Conservation (phyloP, 2,329 filamentous ascomycete species). For the Colletotrichum karsti region DNA sequence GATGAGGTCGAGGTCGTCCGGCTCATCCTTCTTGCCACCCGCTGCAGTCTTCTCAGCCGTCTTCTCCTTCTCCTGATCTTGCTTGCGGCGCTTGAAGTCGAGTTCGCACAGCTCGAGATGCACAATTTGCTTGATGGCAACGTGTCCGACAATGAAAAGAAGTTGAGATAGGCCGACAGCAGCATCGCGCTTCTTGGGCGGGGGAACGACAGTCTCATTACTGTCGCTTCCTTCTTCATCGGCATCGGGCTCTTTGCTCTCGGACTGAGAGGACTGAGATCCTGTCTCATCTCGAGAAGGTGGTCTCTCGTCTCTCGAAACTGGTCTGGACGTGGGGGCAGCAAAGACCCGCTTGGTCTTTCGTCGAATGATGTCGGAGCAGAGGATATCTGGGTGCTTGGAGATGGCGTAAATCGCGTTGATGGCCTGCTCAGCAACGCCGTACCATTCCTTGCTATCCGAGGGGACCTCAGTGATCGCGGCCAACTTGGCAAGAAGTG, state of each 20-base stretch:
- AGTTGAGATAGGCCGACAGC: slow-evolving; percentile 87
- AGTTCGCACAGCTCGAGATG: slow-evolving; percentile 97
- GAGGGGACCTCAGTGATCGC: slow-evolving; percentile 86
- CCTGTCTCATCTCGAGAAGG: slow-evolving; percentile 12
- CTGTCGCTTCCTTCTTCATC: slow-evolving; percentile 35
- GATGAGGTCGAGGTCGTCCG: slow-evolving; percentile 94
- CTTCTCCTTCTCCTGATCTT: slow-evolving; percentile 79
- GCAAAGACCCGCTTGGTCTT: slow-evolving; percentile 86
- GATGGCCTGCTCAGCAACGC: slow-evolving; percentile 94
- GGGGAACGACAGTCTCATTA: slow-evolving; percentile 37
- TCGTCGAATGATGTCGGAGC: slow-evolving; percentile 86
- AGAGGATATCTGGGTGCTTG: slow-evolving; percentile 92
- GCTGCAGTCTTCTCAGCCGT: slow-evolving; percentile 47
- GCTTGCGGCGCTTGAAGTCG: slow-evolving; percentile 97
- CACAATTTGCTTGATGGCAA: slow-evolving; percentile 98
- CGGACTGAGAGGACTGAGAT: slow-evolving; percentile 1
- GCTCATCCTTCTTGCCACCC: slow-evolving; percentile 57
- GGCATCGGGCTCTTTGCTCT: slow-evolving; percentile 30
- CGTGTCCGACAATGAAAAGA: slow-evolving; percentile 93
- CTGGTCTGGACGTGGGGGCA: slow-evolving; percentile 38
- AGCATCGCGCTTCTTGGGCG: slow-evolving; percentile 68
- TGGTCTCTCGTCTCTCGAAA: slow-evolving; percentile 47
- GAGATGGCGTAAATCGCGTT: slow-evolving; percentile 94
- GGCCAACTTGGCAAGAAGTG: slow-evolving; percentile 81
- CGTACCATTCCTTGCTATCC: slow-evolving; percentile 95